phyloP scores from a whole-genome alignment of 176 grass and related monocot genomes.

The maize (Zea mays) region DNA sequence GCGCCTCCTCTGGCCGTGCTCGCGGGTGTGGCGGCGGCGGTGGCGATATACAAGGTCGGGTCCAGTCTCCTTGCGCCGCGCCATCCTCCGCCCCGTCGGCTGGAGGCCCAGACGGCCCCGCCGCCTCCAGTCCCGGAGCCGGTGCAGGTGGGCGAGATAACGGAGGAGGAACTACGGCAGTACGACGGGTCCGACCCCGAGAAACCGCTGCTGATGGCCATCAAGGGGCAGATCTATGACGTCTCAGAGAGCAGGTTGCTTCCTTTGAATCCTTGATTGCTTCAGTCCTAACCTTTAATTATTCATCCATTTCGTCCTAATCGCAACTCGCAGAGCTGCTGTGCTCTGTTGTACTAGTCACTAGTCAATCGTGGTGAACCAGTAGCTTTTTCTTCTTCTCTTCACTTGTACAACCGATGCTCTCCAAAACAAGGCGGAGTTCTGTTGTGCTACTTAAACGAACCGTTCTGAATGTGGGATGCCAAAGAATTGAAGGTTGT shows the following conservation, averaged over 20 bases:
- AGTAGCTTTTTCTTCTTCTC: no score
- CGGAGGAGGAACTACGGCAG: slow-evolving; percentile 63
- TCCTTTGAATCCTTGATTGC: not conserved
- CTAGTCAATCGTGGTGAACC: not conserved
- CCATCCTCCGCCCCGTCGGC: slow-evolving; percentile 3
- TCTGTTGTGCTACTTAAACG: not conserved
- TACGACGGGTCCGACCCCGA: slow-evolving; percentile 78
- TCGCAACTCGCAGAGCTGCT: not conserved
- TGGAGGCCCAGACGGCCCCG: slow-evolving; percentile 17
- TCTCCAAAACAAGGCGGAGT: not conserved
- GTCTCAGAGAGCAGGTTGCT: slow-evolving; percentile 78
- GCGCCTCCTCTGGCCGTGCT: slow-evolving; percentile 61
- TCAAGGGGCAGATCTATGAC: slow-evolving; percentile 94
- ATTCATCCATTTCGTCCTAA: not conserved
- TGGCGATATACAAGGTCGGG: slow-evolving; percentile 57
- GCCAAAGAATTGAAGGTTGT: not conserved
- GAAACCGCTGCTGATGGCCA: slow-evolving; percentile 84
- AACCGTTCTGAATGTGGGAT: not conserved
- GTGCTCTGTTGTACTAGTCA: not conserved
- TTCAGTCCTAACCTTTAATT: not conserved
- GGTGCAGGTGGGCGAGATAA: slow-evolving; percentile 72
- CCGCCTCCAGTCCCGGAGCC: slow-evolving; percentile 48
- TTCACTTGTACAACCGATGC: not conserved
- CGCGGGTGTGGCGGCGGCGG: slow-evolving; percentile 49
- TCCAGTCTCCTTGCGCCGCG: slow-evolving; percentile 49